Conservation (phyloP, 495 filamentous ascomycete species). For the Neurospora pannonica region DNA sequence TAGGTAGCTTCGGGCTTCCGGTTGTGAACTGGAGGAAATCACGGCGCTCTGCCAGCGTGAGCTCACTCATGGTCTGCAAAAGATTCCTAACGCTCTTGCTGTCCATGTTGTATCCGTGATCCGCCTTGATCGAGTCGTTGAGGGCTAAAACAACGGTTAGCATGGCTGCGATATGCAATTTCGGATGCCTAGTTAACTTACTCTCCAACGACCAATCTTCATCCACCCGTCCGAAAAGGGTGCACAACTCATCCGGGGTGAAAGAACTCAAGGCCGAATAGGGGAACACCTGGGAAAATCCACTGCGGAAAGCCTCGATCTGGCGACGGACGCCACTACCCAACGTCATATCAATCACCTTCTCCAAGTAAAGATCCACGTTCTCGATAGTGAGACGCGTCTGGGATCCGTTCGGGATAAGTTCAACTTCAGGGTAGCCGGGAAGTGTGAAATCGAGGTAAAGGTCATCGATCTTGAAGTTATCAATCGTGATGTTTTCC, state of each 20-base stretch:
- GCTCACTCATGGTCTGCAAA: constrained; percentile 90
- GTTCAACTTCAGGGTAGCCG: constrained; percentile 83
- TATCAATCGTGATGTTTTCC: constrained; percentile 60
- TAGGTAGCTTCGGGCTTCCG: constrained; percentile 95
- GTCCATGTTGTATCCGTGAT: constrained; percentile 98
- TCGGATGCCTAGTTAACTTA: constrained; percentile 36
- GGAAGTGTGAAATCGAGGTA: constrained; percentile 90
- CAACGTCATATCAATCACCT: constrained; percentile 84
- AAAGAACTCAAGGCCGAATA: constrained; percentile 89
- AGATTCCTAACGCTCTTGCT: constrained; percentile 93
- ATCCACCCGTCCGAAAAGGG: constrained; percentile 86
- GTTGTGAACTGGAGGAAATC: constrained; percentile 98
- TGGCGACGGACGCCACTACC: constrained; percentile 79
- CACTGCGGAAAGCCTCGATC: constrained; percentile 80
- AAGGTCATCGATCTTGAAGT: constrained; percentile 72
- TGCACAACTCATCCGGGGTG: constrained; percentile 92
- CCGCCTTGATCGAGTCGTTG: constrained; percentile 98
- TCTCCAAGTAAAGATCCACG: constrained; percentile 76
- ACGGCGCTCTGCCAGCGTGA: constrained; percentile 63
- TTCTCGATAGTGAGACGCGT: constrained; percentile 77
- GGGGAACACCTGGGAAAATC: constrained; percentile 95
- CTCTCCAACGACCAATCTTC: constrained; percentile 98
- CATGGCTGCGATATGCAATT: neutral
- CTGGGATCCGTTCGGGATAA: constrained; percentile 64
- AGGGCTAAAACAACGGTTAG: constrained; percentile 48